These are phyloP conservation scores for Silene noctiflora DNA, from an alignment of 179 eudicot genomes.

Conservation along the genomic window DNA sequence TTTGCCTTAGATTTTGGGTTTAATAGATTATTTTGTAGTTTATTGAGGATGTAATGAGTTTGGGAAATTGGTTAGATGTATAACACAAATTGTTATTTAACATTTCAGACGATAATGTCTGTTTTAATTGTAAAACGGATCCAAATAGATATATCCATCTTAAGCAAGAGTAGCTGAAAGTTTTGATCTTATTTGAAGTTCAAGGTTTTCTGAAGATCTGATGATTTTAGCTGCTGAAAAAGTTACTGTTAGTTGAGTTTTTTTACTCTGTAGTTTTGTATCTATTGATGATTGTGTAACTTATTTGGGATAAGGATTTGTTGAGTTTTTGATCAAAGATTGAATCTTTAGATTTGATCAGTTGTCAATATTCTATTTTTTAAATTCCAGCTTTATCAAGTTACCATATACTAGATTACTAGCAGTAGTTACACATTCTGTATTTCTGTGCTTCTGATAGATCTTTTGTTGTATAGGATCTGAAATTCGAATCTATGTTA, in stretches of 20 bases:
- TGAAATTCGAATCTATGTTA: neutral
- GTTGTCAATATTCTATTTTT: neutral
- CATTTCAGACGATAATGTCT: no score
- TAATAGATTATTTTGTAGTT: conserved; percentile 6
- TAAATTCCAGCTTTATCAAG: neutral
- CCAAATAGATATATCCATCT: no score
- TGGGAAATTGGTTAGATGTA: neutral
- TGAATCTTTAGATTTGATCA: neutral
- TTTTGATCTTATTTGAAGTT: neutral
- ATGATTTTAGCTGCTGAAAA: neutral
- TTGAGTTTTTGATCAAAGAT: neutral
- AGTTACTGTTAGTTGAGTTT: neutral
- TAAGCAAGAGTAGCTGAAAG: neutral
- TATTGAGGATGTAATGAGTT: neutral
- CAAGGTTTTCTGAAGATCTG: neutral
- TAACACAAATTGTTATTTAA: neutral
- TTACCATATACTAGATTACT: neutral
- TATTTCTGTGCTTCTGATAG: neutral
- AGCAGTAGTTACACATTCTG: neutral
- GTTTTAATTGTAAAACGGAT: no score
- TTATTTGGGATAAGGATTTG: neutral
- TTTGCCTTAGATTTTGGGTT: neutral
- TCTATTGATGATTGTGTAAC: neutral
- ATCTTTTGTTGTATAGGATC: neutral
- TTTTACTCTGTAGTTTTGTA: neutral